phyloP scores from a whole-genome alignment of 2,329 filamentous ascomycete species.

The Fusarium chlamydosporum region DNA sequence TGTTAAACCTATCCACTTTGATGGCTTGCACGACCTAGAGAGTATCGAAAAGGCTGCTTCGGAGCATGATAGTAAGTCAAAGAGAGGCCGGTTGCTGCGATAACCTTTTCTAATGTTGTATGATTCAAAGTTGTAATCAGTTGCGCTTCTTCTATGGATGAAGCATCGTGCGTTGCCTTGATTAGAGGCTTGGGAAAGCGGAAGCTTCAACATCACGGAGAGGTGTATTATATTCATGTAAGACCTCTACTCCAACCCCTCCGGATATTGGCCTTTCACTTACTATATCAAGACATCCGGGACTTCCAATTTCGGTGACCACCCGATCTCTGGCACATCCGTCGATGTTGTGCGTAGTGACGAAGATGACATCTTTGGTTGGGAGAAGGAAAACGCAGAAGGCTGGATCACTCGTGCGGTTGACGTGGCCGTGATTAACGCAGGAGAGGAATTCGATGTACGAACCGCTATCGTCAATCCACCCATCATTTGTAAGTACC shows the following conservation, averaged over 20 bases:
- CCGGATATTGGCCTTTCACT: too few species aligned
- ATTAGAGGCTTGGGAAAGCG: neutral
- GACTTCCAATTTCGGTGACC: neutral
- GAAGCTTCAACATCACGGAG: neutral
- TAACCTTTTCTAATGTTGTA: neutral
- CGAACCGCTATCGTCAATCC: neutral
- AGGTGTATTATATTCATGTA: neutral
- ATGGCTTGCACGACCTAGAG: neutral
- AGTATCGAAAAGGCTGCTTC: neutral
- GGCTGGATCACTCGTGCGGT: neutral
- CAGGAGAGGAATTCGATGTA: neutral
- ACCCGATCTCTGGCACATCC: neutral
- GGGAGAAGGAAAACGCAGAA: neutral
- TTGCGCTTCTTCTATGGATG: neutral
- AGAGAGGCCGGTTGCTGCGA: neutral
- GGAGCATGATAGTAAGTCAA: neutral
- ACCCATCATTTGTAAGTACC: neutral
- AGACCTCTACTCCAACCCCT: neutral
- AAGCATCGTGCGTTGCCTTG: neutral
- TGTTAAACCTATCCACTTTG: neutral
- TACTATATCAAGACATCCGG: neutral
- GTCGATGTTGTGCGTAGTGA: neutral
- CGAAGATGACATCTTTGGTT: neutral
- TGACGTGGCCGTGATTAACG: neutral
- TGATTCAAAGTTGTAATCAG: neutral